A percentile compares a stretch with the other conserved stretches of the same genome.
These are phyloP conservation scores for Diplotaxis tenuifolia DNA, from an alignment of 345 rosid species.

Conservation along the genomic window DNA sequence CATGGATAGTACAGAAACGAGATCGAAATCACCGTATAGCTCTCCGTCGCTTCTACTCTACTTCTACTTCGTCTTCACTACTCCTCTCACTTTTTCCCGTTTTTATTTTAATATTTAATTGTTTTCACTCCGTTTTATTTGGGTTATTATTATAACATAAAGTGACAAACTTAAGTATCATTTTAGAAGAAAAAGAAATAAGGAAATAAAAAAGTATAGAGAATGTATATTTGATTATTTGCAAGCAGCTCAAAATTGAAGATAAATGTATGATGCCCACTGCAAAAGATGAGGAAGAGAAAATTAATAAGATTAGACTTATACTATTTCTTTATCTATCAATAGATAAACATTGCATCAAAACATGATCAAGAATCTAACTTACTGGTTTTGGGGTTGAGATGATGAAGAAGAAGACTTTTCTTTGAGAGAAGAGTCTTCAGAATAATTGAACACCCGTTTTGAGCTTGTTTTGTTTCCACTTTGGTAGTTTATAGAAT, in stretches of 20 bases:
- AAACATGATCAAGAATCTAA: neutral
- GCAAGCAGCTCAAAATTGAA: slow-evolving; percentile 19
- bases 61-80: slow-evolving; percentile 8
- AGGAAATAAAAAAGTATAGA: too few species aligned
- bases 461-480: slow-evolving; percentile 99
- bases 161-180: neutral
- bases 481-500: slow-evolving; percentile 85
- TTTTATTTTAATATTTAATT: neutral
- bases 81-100: slow-evolving; percentile 7
- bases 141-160: neutral
- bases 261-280: slow-evolving; percentile 16
- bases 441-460: slow-evolving; percentile 81
- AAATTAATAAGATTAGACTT: neutral
- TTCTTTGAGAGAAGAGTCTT: slow-evolving; percentile 31
- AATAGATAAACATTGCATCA: slow-evolving; percentile 12
- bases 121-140: neutral
- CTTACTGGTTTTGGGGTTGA: slow-evolving; percentile 34
- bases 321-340: neutral
- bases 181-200: too few species aligned
- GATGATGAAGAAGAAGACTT: slow-evolving; percentile 26
- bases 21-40: neutral
- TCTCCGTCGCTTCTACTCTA: slow-evolving; percentile 20
- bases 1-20: slow-evolving; percentile 34
- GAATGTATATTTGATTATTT: slow-evolving; percentile 15
- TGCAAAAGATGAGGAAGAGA: slow-evolving; percentile 20